Base-by-base conservation (phyloP, 441 rosid species). In the Iberis amara region DNA sequence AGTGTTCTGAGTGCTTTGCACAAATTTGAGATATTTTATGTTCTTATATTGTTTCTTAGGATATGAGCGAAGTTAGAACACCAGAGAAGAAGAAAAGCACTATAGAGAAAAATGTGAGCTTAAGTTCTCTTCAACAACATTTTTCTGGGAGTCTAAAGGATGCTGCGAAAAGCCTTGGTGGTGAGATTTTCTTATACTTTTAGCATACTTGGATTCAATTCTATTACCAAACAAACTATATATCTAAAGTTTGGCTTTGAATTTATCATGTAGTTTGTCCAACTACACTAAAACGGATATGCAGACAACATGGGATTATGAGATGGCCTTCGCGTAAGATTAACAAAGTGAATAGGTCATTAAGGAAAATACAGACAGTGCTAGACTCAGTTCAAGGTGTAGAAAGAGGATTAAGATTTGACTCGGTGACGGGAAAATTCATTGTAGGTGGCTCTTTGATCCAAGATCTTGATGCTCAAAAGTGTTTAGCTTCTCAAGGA, bases 281-380 rank as follows among this genome's bases (percentile, higher is more conserved):
- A 14, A 89, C 97, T 24, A 89, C 97, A 4, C 65, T 86, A 55
- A 86, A 89, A 72, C 81, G 97, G 68, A 89, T 89, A 73, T 89
- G 97, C 77, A 80, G 95, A 68, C 89, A 83, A 46, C 95, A 86
- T 52, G 97, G 97, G 40, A 86, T 89, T 56, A 77, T 76, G 27
- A 83, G 97, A 68, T 89, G 97, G 95, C 97, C 95, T 14, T 89
- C 90, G 53, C 86, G 95, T 12, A 89, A 89, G 76, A 83, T 89
- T 57, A 86, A 82, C 63, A 89, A 89, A 69, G 97, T 86, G 68
- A 89, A 80, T 47, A 76, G 95, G 31, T 89, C 97, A 0, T 55
- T 89, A 47, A 77, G 39, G 71, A 89, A 76, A 70, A 83, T 89
- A 69, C 83, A 82, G 57, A 83, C 94, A 0, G 90, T 86, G 61